Evolutionary conservation across 148 eudicot genomes (phyloP).

Genomic region (Nepenthes gracilis): DNA sequence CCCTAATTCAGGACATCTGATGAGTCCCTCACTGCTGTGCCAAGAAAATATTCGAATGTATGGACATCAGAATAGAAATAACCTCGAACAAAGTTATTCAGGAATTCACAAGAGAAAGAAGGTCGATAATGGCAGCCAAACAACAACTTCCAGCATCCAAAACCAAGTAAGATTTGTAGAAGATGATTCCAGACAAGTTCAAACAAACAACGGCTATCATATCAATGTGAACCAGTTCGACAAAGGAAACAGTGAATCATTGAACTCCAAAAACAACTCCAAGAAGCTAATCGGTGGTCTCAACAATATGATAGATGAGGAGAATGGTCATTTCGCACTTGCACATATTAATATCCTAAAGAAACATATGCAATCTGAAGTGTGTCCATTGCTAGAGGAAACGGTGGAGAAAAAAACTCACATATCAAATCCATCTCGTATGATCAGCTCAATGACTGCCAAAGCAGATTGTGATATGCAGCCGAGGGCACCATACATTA

Average conservation of each 20-base stretch:
- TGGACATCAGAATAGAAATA: constrained; percentile 5
- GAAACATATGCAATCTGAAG: constrained; percentile 15
- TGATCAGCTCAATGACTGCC: constrained; percentile 7
- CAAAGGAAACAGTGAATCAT: constrained; percentile 9
- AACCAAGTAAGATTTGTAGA: background rate
- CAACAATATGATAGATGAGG: constrained; percentile 2
- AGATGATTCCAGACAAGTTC: constrained; percentile 9
- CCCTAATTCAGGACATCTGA: constrained; percentile 4
- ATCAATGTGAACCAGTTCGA: constrained; percentile 4
- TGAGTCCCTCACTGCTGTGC: constrained; percentile 14
- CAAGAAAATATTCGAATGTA: constrained; percentile 8
- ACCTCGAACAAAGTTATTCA: constrained; percentile 8
- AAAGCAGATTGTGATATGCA: constrained; percentile 12
- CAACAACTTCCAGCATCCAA: constrained; percentile 5
- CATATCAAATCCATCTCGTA: constrained; percentile 7
- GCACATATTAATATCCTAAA: constrained; percentile 7
- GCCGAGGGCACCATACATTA: constrained; percentile 5
- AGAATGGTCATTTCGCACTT: background rate
- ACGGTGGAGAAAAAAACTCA: constrained; percentile 9
- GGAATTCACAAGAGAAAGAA: constrained; percentile 22
- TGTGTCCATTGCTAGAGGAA: constrained; percentile 8
- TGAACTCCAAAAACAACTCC: constrained; percentile 1
- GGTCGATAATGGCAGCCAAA: constrained; percentile 10
- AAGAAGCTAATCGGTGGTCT: constrained; percentile 6
- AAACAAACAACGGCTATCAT: background rate